Conservation (phyloP, 805 yeast species). For the Barnettozyma pratensis region DNA sequence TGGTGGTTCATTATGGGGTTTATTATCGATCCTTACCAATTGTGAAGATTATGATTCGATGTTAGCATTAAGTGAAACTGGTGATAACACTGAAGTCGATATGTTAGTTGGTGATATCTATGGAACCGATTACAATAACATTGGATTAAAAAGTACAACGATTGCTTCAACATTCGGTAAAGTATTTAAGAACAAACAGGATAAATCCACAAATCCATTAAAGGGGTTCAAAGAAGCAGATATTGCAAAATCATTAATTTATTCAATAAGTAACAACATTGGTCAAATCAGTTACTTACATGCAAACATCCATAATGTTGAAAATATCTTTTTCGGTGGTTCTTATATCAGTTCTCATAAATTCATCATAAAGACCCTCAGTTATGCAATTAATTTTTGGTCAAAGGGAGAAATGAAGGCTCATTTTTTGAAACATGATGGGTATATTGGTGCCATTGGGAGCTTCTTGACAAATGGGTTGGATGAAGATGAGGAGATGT, state of each 20-base stretch:
- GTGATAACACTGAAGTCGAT: conserved; percentile 92
- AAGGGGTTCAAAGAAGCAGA: conserved; percentile 42
- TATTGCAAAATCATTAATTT: conserved; percentile 78
- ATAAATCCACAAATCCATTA: conserved; percentile 26
- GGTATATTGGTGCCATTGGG: conserved; percentile 93
- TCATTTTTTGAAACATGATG: conserved; percentile 94
- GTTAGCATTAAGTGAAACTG: conserved; percentile 84
- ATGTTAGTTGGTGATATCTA: conserved; percentile 95
- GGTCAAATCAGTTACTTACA: conserved; percentile 96
- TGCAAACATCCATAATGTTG: conserved; percentile 77
- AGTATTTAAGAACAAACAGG: conserved; percentile 60
- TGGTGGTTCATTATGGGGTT: conserved; percentile 98
- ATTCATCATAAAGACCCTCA: conserved; percentile 89
- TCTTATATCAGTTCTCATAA: conserved; percentile 93
- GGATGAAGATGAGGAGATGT: conserved; percentile 6
- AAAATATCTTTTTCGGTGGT: conserved; percentile 93
- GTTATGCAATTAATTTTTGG: conserved; percentile 95
- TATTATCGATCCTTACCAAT: conserved; percentile 78
- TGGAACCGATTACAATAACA: conserved; percentile 81
- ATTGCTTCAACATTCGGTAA: conserved; percentile 95
- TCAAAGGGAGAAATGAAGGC: conserved; percentile 85
- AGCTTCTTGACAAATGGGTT: conserved; percentile 60
- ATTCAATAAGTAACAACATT: conserved; percentile 88
- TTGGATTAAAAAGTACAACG: conserved; percentile 84
- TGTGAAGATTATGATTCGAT: conserved; percentile 89